Conservation (phyloP, 2,329 filamentous ascomycete species). For the Bipolaris sorokiniana region DNA sequence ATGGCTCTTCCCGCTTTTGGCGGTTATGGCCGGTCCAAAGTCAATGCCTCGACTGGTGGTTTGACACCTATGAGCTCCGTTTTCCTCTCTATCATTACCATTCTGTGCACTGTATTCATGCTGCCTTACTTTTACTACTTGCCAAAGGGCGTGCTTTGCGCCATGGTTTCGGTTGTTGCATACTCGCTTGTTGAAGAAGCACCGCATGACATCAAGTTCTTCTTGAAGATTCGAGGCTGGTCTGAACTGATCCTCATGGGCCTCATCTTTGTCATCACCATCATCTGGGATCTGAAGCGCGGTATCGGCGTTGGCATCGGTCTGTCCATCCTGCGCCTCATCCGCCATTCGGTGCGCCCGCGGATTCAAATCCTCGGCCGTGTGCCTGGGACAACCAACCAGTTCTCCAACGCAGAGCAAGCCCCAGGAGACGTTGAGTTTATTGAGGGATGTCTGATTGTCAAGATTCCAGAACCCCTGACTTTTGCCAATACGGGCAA, state of each 20-base stretch:
- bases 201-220: slow-evolving; percentile 90
- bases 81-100: slow-evolving; percentile 79
- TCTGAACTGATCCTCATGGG: slow-evolving; percentile 85
- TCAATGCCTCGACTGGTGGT: slow-evolving; percentile 90
- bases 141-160: slow-evolving; percentile 91
- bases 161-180: slow-evolving; percentile 95
- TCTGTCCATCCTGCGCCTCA: slow-evolving; percentile 85
- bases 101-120: slow-evolving; percentile 80
- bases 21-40: slow-evolving; percentile 93
- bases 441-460: slow-evolving; percentile 88
- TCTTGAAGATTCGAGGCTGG: slow-evolving; percentile 83
- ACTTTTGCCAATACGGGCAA: slow-evolving; percentile 98
- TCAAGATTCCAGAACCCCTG: slow-evolving; percentile 95
- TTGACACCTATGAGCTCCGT: slow-evolving; percentile 94
- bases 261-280: slow-evolving; percentile 87
- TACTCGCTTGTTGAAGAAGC: slow-evolving; percentile 95
- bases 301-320: slow-evolving; percentile 95
- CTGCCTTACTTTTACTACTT: slow-evolving; percentile 94
- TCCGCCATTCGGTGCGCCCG: slow-evolving; percentile 87
- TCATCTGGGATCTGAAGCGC: slow-evolving; percentile 92
- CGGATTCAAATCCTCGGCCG: slow-evolving; percentile 96
- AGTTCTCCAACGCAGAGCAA: slow-evolving; percentile 83
- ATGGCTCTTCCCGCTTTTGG: slow-evolving; percentile 93
- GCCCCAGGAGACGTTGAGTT: slow-evolving; percentile 80
- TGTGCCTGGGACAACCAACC: slow-evolving; percentile 75